These are phyloP conservation scores for Hylodesmum podocarpum DNA, from an alignment of 306 rosid genomes.

Conservation along the genomic window DNA sequence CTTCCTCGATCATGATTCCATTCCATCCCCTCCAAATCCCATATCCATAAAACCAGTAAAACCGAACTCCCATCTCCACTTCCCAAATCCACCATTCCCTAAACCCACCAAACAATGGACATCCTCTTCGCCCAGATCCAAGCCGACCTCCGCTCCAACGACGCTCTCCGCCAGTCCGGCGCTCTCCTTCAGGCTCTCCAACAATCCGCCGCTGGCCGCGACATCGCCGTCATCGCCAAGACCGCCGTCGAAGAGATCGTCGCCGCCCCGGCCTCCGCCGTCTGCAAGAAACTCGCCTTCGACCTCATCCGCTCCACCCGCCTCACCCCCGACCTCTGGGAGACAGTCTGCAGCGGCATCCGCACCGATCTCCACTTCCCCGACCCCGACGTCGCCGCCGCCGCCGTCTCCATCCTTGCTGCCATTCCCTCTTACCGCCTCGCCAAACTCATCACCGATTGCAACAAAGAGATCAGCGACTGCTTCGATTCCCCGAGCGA, in stretches of 20 bases:
- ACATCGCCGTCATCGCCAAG: slow-evolving; percentile 83
- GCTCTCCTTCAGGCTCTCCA: slow-evolving; percentile 98
- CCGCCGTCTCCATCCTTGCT: slow-evolving; percentile 91
- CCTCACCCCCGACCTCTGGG: slow-evolving; percentile 96
- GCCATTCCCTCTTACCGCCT: slow-evolving; percentile 90
- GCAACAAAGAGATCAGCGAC: slow-evolving; percentile 72
- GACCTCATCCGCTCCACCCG: slow-evolving; percentile 96
- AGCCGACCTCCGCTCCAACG: slow-evolving; percentile 96
- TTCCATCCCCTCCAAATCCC: neutral
- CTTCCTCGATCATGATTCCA: neutral
- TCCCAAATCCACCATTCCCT: neutral
- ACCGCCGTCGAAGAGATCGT: slow-evolving; percentile 96
- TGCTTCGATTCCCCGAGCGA: slow-evolving; percentile 86
- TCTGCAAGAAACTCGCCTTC: slow-evolving; percentile 91
- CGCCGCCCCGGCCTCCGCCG: slow-evolving; percentile 95
- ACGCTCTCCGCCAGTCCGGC: slow-evolving; percentile 93
- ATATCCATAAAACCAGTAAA: too few species aligned
- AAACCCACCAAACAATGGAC: slow-evolving; percentile 52
- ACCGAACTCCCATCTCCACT: too few species aligned
- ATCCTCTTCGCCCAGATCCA: slow-evolving; percentile 99
- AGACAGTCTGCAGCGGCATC: slow-evolving; percentile 78
- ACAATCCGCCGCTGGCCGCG: slow-evolving; percentile 97
- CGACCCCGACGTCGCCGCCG: slow-evolving; percentile 95
- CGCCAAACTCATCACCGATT: slow-evolving; percentile 67
- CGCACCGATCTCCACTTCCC: slow-evolving; percentile 89